Evolutionary conservation across 2,329 filamentous ascomycete species (phyloP).

Genomic region (Podosphaera xanthii): DNA sequence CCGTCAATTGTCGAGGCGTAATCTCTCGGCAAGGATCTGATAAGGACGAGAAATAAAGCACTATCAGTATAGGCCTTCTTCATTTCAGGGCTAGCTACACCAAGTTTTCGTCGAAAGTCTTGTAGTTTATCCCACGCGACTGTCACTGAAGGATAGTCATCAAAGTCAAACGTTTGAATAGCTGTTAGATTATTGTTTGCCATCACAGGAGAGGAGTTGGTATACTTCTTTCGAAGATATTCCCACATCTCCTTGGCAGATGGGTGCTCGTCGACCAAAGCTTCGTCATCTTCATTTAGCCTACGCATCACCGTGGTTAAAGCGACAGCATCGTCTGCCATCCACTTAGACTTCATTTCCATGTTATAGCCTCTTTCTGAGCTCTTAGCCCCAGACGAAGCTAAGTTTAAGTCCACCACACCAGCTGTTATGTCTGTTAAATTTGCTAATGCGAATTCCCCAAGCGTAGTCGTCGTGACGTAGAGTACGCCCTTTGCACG

Average conservation of each 20-base stretch:
- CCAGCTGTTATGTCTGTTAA: neutral
- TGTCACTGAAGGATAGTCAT: neutral
- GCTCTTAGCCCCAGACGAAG: neutral
- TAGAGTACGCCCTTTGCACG: neutral
- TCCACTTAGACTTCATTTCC: neutral
- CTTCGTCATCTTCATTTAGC: neutral
- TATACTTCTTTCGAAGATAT: neutral
- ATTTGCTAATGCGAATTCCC: neutral
- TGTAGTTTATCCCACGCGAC: neutral
- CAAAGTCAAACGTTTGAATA: neutral
- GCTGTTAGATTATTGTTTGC: neutral
- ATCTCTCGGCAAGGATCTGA: neutral
- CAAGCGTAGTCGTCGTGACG: neutral
- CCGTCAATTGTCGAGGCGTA: neutral
- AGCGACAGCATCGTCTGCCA: neutral
- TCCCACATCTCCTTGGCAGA: neutral
- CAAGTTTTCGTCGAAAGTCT: neutral
- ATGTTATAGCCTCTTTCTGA: neutral
- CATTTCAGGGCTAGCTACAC: neutral
- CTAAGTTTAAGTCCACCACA: neutral
- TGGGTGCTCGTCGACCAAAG: neutral
- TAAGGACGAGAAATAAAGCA: neutral
- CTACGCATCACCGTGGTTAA: neutral
- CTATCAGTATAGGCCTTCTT: neutral
- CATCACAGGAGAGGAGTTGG: neutral